Evolutionary conservation across 2,329 filamentous ascomycete genomes (phyloP), one percentile per base, ranked within the genome.

Genomic region (Diaporthe australafricana): DNA sequence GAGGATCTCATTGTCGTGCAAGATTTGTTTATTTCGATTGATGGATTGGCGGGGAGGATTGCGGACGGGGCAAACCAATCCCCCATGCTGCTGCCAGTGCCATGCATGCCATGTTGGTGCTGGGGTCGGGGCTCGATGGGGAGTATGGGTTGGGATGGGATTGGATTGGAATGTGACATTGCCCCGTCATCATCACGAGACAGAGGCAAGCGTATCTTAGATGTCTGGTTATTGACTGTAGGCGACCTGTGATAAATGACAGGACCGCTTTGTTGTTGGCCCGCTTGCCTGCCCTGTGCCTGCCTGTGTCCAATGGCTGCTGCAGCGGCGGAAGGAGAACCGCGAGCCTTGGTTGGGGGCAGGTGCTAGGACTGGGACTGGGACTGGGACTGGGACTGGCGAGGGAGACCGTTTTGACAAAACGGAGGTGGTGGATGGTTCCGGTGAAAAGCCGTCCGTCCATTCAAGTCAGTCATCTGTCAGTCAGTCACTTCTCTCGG

Each of bases 231-330:
- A n/a, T 45, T 25, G 22, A 48, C 38, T 53, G 56, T 30, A 56
- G 17, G 50, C 65, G 70, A 70, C 48, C 48, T 72, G 48, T 65
- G 66, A 72, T 30, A 70, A 60, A 69, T 72, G 70, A 72, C 70
- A 40, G 48, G 12, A 65, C 57, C 57, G 47, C 25, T 45, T 14
- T 30, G 38, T 62, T 30, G 56, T 6, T 60, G 35, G 22, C 6
- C 12, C 12, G 27, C 7, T 20, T 35, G 55, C 12, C 4, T 57
- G 55, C 32, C 35, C 48, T 35, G 32, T 9, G 5, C 32, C 9
- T 35, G 14, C 22, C n/a, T 42, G 35, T 40, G 55, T 22, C 55
- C 55, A 57, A 60, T 60, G 55, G 55, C 22, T n/a, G 55, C 55
- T 17, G 38, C 27, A 2, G 3, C 2, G 38, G 56, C 55, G 55